Evolutionary conservation across 1,139 yeast species (phyloP), one percentile per base, ranked within the genome.

Genomic region (Pichia sp.): DNA sequence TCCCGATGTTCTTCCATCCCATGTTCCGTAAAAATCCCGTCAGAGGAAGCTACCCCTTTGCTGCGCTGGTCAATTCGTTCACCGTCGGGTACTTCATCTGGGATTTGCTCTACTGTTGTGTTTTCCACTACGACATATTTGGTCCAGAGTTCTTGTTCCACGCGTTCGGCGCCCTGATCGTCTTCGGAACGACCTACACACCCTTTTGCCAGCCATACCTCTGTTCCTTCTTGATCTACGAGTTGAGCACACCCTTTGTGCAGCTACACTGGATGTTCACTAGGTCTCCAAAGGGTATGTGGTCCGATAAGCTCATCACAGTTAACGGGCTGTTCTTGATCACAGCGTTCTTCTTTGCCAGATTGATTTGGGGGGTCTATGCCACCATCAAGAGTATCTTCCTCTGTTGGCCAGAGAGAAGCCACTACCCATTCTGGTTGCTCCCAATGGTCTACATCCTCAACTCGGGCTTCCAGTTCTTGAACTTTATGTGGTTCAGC

Each of bases 241-340:
- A 81, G 63, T 70, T 78, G 58, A 77, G 82, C 55, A 79, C 85
- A 10, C 85, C 85, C 1, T 81, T 81, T 67, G 85, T 81, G 57
- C 81, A 81, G 64, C 62, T 80, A 62, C 79, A 81, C 65, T 81
- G 84, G 83, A 81, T 79, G 68, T 77, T 81, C 30, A 74, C 81
- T 11, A 71, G 77, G 56, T 70, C 80, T 49, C 85, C 85, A 1
- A 71, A 70, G 1, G 83, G 81, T 2, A 67, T 74, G 29, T 68
- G 79, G 61, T 72, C 75, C 55, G 72, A 72, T 13, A 69, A 53
- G n/a, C 57, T 72, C 13, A 70, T 75, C 31, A 52, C 76, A 16
- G 61, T 78, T 58, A 81, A 81, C 65, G 85, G 85, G 0, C 50
- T 80, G 6, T 61, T 73, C 26, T 71, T 81, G 56, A 70, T 81